phyloP scores from a whole-genome alignment of 805 yeast genomes.

The Priceomyces medius region DNA sequence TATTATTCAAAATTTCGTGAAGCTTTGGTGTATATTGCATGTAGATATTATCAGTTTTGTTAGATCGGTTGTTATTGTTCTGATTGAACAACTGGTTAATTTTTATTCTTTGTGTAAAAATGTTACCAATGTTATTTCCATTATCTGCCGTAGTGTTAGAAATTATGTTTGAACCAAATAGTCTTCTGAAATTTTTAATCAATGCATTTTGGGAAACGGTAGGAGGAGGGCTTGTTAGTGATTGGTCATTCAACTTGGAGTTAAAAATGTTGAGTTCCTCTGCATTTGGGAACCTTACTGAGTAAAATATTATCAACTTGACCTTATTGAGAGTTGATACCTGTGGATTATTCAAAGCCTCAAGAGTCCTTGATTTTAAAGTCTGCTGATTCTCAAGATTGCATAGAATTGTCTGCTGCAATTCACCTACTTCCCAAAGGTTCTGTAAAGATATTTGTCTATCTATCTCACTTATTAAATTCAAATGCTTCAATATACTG shows the following conservation, averaged over 20 bases:
- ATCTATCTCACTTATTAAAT: conserved; percentile 84
- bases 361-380: conserved; percentile 54
- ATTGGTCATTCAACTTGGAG: conserved; percentile 28
- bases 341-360: conserved; percentile 45
- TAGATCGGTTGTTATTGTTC: conserved; percentile 16
- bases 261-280: conserved; percentile 24
- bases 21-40: conserved; percentile 90
- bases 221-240: conserved; percentile 29
- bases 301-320: conserved; percentile 71
- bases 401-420: conserved; percentile 83
- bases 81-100: conserved; percentile 32
- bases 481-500: conserved; percentile 89
- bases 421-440: conserved; percentile 83
- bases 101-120: conserved; percentile 34
- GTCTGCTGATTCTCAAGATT: conserved; percentile 33
- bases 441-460: conserved; percentile 60
- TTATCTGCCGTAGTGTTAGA: conserved; percentile 8
- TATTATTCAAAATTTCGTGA: conserved; percentile 34
- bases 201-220: conserved; percentile 33
- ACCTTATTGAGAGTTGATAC: conserved; percentile 59
- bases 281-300: conserved; percentile 49
- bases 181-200: conserved; percentile 26
- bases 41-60: conserved; percentile 63
- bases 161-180: conserved; percentile 18
- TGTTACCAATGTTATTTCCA: conserved; percentile 23